phyloP scores from a whole-genome alignment of 2,329 filamentous ascomycete species.

The Drechmeria coniospora region DNA sequence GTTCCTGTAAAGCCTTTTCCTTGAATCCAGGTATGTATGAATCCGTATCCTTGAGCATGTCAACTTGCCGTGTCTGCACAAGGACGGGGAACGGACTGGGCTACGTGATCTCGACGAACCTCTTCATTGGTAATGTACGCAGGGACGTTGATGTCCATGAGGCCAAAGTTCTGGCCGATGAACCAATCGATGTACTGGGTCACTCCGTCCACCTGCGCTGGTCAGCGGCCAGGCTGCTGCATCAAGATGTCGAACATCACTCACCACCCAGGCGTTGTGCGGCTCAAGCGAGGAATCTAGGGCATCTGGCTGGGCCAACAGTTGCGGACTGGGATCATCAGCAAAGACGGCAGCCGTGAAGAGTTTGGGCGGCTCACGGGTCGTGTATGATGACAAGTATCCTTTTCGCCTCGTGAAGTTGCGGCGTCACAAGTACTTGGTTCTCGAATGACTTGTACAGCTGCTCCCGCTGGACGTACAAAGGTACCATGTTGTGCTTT shows the following conservation, averaged over 20 bases:
- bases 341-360: conserved; percentile 2
- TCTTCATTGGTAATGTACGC: conserved; percentile 53
- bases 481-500: conserved; percentile 60
- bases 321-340: conserved; percentile 38
- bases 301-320: conserved; percentile 51
- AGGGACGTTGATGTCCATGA: conserved; percentile 87
- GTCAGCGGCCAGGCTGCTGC: conserved; percentile 4
- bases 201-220: conserved; percentile 58
- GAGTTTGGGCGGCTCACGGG: conserved; percentile 40
- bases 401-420: conserved; percentile 48
- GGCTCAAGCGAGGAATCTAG: conserved; percentile 60
- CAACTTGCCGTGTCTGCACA: too few species aligned
- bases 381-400: conserved; percentile 84
- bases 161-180: conserved; percentile 55
- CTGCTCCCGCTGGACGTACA: conserved; percentile 62
- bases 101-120: conserved; percentile 19
- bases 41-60: conserved; percentile 27
- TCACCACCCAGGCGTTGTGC: conserved; percentile 79
- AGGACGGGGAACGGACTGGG: too few species aligned
- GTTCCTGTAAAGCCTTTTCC: conserved; percentile 36
- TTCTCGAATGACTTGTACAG: conserved; percentile 69
- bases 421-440: conserved; percentile 68
- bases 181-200: conserved; percentile 79
- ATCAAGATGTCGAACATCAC: conserved; percentile 15
- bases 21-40: conserved; percentile 27